Evolutionary conservation across 345 rosid species (phyloP), one percentile per base, ranked within the genome.

Genomic region (Jatropha curcas): DNA sequence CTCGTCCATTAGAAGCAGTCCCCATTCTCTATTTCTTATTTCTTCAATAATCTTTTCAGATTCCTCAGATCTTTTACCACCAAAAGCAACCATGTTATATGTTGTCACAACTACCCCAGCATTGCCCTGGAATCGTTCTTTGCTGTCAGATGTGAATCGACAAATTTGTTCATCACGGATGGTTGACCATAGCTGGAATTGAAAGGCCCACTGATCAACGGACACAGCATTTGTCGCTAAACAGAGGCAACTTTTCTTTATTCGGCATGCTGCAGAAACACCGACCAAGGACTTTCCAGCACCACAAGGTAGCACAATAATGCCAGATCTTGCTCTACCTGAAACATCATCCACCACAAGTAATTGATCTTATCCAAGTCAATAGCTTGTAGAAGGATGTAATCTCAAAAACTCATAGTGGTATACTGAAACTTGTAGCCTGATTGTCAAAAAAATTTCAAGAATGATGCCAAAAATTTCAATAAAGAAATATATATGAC

Each of bases 251-350:
- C 99, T 95, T 84, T 95, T 95, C 76, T 88, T 89, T 68, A 95
- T 91, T 24, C 98, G 84, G 77, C 86, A 82, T 35, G 98, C 99
- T 31, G 99, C 98, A 69, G 98, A 91, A 80, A 92, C 98, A 65
- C 98, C 99, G 64, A 95, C 99, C 22, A 95, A 79, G 62, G 98
- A 92, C 82, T 95, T 95, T 78, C 99, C 99, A 24, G 99, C 99
- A 84, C 99, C 98, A 86, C 99, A 89, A 35, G 98, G 99, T 39
- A 95, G 84, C 59, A 95, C 98, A 68, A 95, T 95, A 75, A 95
- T 92, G 65, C 98, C 99, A 62, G 99, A 95, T 79, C 99, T 89
- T 59, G 99, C 98, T 82, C 99, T 84, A 73, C 99, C 98, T 95
- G 87, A 3, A 46, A 52, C 5, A 17, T 33, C 28, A 60, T 35